Evolutionary conservation across 805 yeast genomes (phyloP).

Genomic region (Monosporozyma servazzii): DNA sequence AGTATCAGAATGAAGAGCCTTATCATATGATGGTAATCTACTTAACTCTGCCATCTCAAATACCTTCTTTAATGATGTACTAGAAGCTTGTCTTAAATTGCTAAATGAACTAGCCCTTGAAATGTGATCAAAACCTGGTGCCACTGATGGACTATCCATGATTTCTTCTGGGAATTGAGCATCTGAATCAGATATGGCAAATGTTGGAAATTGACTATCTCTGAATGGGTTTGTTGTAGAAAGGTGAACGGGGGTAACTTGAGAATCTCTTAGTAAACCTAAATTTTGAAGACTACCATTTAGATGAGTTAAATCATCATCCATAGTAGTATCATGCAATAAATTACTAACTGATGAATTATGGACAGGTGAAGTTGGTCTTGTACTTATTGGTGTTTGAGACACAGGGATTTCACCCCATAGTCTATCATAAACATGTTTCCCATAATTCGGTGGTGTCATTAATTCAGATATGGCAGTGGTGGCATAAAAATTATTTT

Average conservation of each 20-base stretch:
- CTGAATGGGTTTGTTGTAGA: conserved; percentile 4
- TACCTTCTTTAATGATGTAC: conserved; percentile 23
- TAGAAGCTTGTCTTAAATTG: conserved; percentile 31
- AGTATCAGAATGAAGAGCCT: conserved; percentile 53
- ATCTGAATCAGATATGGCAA: conserved; percentile 4
- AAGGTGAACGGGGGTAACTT: conserved; percentile 2
- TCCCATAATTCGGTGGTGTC: conserved; percentile 83
- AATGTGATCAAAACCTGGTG: conserved; percentile 50
- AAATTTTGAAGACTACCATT: not conserved
- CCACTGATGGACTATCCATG: conserved; percentile 12
- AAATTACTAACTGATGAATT: not conserved
- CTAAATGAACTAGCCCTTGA: conserved; percentile 49
- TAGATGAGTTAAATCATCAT: not conserved
- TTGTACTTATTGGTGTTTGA: conserved; percentile 4
- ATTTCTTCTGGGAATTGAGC: conserved; percentile 2
- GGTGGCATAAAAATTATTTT: conserved; percentile 5
- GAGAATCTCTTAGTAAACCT: not conserved
- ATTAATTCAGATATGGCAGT: conserved; percentile 33
- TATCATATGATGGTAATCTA: conserved; percentile 75
- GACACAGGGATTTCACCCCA: conserved; percentile 47
- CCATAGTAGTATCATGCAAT: not conserved
- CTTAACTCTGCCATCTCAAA: conserved; percentile 43
- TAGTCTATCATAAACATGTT: conserved; percentile 70
- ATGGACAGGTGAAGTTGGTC: conserved; percentile 2
- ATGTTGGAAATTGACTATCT: conserved; percentile 4